These are phyloP conservation scores for Dactylella cylindrospora DNA, from an alignment of 2,329 filamentous ascomycete genomes.

Conservation along the genomic window DNA sequence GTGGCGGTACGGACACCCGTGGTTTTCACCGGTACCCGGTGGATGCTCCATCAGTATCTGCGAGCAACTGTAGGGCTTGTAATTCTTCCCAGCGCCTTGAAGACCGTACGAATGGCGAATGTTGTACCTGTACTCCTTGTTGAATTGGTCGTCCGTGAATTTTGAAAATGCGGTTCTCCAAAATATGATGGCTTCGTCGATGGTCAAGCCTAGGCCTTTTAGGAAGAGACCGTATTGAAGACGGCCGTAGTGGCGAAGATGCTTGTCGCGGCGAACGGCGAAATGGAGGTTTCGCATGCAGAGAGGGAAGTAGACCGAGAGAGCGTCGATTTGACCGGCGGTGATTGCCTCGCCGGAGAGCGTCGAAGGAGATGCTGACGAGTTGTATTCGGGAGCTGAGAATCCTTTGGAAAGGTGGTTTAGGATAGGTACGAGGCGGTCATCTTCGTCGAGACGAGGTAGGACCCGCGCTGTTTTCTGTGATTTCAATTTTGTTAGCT, in stretches of 20 bases:
- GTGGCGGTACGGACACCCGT: constrained; percentile 96
- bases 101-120: constrained; percentile 93
- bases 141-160: constrained; percentile 90
- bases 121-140: constrained; percentile 97
- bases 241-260: constrained; percentile 90
- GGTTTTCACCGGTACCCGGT: constrained; percentile 80
- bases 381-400: constrained; percentile 82
- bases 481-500: neutral
- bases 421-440: constrained; percentile 75
- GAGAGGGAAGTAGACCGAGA: constrained; percentile 80
- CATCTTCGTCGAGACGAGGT: constrained; percentile 91
- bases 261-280: constrained; percentile 79
- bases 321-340: constrained; percentile 74
- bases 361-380: constrained; percentile 62
- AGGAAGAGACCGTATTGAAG: constrained; percentile 95
- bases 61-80: constrained; percentile 89
- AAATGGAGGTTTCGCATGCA: constrained; percentile 94
- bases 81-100: constrained; percentile 87
- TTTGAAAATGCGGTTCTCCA: constrained; percentile 86
- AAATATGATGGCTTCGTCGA: constrained; percentile 91
- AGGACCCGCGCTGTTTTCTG: constrained; percentile 86
- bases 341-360: constrained; percentile 72
- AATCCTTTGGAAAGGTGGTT: constrained; percentile 93
- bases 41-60: constrained; percentile 89
- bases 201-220: constrained; percentile 85